Conservation (phyloP, 208 protist genomes). For the Leishmania aethiopica region DNA sequence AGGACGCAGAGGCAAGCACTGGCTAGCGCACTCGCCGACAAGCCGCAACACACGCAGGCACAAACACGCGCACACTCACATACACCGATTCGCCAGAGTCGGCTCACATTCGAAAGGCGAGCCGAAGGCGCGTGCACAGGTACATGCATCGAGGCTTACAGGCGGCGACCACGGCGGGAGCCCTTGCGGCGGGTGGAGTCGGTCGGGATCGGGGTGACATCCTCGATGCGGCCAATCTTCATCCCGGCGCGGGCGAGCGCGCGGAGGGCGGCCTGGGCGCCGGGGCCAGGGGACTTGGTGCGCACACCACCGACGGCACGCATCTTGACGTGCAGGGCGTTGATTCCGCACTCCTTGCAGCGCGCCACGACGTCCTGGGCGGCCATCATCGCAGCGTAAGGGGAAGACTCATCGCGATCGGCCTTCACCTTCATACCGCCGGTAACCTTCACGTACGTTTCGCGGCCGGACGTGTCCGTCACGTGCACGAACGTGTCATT, state of each 20-base stretch:
- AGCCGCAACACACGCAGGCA: background rate
- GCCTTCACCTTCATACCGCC: conserved; percentile 99
- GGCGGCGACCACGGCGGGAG: conserved; percentile 98
- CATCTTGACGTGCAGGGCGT: conserved; percentile 99
- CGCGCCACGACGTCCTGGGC: conserved; percentile 98
- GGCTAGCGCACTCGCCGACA: background rate
- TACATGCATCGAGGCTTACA: conserved; percentile 72
- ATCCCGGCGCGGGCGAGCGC: conserved; percentile 99
- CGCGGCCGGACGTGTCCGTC: conserved; percentile 99
- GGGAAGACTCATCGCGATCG: conserved; percentile 99
- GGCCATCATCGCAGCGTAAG: conserved; percentile 99
- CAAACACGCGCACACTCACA: background rate
- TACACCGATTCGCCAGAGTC: background rate
- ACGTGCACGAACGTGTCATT: conserved; percentile 99
- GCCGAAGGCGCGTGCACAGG: background rate
- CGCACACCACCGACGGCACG: conserved; percentile 98
- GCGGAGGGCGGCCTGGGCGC: conserved; percentile 99
- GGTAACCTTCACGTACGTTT: conserved; percentile 99
- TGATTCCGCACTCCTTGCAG: conserved; percentile 99
- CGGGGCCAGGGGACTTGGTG: conserved; percentile 99
- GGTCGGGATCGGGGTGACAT: conserved; percentile 99
- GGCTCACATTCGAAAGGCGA: background rate
- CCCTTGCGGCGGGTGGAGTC: conserved; percentile 99
- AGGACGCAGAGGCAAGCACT: background rate
- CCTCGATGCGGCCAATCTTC: conserved; percentile 99